phyloP scores from a whole-genome alignment of 345 rosid genomes.

The Citrus reticulata region DNA sequence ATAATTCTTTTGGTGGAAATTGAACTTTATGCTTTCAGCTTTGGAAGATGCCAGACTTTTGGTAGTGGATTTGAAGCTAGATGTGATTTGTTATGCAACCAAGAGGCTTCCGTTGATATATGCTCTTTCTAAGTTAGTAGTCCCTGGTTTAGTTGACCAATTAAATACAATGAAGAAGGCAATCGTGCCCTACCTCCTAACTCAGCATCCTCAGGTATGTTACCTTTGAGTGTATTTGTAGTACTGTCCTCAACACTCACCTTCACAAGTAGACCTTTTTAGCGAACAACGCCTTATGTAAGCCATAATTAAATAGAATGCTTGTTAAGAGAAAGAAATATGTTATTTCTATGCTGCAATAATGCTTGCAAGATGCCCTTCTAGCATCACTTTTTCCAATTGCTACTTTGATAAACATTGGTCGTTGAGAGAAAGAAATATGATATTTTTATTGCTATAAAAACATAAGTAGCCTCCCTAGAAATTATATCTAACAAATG shows the following conservation, averaged over 20 bases:
- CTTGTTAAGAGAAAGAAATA: too few relatives aligned
- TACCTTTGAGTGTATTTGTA: background rate
- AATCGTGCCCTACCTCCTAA: conserved; percentile 48
- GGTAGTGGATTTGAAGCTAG: conserved; percentile 64
- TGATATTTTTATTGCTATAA: background rate
- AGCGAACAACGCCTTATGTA: background rate
- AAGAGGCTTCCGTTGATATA: conserved; percentile 58
- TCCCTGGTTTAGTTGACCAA: conserved; percentile 81
- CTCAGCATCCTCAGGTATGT: conserved; percentile 57
- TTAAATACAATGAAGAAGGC: conserved; percentile 58
- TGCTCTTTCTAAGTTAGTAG: conserved; percentile 60
- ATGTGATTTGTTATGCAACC: conserved; percentile 71
- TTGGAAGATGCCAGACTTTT: conserved; percentile 62
- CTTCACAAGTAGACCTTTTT: background rate
- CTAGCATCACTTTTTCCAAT: background rate
- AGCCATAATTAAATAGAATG: background rate
- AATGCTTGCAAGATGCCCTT: background rate
- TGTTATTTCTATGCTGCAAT: background rate
- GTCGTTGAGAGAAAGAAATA: background rate
- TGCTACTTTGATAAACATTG: background rate
- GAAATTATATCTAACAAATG: background rate
- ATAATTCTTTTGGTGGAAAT: background rate
- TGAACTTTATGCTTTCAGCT: conserved; percentile 38
- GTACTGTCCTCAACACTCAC: background rate
- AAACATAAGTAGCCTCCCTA: background rate